Base-by-base conservation (phyloP, 345 rosid genomes). In the Raphanus raphanistrum region DNA sequence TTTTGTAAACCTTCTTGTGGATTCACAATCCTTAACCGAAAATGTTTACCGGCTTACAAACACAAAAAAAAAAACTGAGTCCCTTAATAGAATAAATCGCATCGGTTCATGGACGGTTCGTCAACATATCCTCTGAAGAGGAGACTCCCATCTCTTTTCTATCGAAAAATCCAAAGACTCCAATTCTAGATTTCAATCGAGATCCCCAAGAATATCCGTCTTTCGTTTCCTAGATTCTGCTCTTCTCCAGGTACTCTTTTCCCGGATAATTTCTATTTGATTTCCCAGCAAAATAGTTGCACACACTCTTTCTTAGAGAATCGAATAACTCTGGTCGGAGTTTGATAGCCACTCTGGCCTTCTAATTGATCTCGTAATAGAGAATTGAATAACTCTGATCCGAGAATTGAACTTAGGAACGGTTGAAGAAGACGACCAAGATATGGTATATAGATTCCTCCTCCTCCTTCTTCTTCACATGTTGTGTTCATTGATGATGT, bases 401-500 rank as follows among this genome's bases (percentile, higher is more conserved):
- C n/a, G n/a, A n/a, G n/a, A n/a, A n/a, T n/a, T n/a, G n/a, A n/a
- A n/a, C n/a, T n/a, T n/a, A n/a, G n/a, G n/a, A n/a, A n/a, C n/a
- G n/a, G n/a, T n/a, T 67, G 90, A 82, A 36, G 90, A 88, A 54
- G 84, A 85, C 70, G 84, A 86, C 72, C 86, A 86, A 67, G 87
- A 84, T 52, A 87, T 90, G 91, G 93, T 90, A 57, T 2, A 50
- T 36, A 33, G 48, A 41, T 25, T 29, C 66, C 66, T 52, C 48
- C 5, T 3, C 5, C 35, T 32, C 3, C 60, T 63, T 8, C 66
- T 17, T 13, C 45, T 12, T 60, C 28, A 4, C 64, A 1, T 8
- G 54, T 36, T 48, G 2, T 13, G 16, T 48, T 13, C 17, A 13
- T 48, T 48, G 17, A 48, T 48, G 11, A 10, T 8, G 2, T 8